Percentiles rank a stretch among this genome's conserved stretches.
phyloP scores from a whole-genome alignment of 2,329 filamentous ascomycete species.

The Ascochyta koolunga region DNA sequence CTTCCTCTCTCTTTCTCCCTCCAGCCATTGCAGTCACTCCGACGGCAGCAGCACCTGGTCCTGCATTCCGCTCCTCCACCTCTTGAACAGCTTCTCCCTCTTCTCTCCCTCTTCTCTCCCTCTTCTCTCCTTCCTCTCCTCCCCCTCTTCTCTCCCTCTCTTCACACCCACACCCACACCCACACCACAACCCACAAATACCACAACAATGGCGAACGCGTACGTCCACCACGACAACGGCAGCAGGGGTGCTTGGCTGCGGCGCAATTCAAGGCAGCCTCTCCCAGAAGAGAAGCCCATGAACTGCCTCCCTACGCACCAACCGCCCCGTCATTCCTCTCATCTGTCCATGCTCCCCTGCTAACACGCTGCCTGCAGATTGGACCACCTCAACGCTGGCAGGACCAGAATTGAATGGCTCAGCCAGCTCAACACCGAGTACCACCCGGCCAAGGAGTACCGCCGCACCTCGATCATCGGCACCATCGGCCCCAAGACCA shows the following conservation, averaged over 20 bases:
- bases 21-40: slow-evolving; percentile 19
- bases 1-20: slow-evolving; percentile 2
- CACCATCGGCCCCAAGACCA: slow-evolving; percentile 99
- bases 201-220: slow-evolving; percentile 67
- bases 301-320: slow-evolving; percentile 6
- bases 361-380: slow-evolving; percentile 25
- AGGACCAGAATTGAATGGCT: slow-evolving; percentile 75
- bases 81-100: slow-evolving; percentile 14
- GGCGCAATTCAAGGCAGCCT: slow-evolving; percentile 12
- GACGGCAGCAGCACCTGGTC: slow-evolving; percentile 23
- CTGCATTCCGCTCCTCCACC: slow-evolving; percentile 22
- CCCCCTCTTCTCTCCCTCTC: too few species aligned
- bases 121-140: slow-evolving; percentile 1
- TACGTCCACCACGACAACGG: slow-evolving; percentile 50
- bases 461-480: slow-evolving; percentile 98
- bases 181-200: slow-evolving; percentile 5
- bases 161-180: too few species aligned
- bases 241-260: slow-evolving; percentile 11
- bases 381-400: slow-evolving; percentile 77
- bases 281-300: slow-evolving; percentile 6
- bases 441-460: slow-evolving; percentile 84
- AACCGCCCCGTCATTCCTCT: neutral
- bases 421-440: slow-evolving; percentile 85
- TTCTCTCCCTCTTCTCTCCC: too few species aligned
- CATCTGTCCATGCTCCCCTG: neutral